Conservation (phyloP, 129 eudicot species). For the Flaveria bidentis region DNA sequence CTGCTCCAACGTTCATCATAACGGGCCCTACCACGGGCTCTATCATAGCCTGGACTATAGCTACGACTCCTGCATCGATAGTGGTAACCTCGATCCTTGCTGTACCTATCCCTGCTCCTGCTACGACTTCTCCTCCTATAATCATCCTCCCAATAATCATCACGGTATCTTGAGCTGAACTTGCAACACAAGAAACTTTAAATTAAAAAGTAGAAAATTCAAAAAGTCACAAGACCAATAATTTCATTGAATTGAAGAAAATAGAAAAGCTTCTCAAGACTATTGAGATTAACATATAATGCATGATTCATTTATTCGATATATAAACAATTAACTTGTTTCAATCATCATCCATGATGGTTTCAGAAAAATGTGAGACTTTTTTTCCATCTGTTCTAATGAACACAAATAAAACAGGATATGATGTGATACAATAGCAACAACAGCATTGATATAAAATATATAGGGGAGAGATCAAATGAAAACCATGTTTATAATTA, state of each 20-base stretch:
- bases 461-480: too few species aligned
- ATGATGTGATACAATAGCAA: constrained; percentile 1
- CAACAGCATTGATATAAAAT: neutral
- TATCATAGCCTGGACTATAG: constrained; percentile 50
- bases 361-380: neutral
- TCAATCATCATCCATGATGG: constrained; percentile 3
- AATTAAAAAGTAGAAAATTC: neutral
- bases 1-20: constrained; percentile 54
- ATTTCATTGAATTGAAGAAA: neutral
- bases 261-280: neutral
- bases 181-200: constrained; percentile 14
- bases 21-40: constrained; percentile 49
- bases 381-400: neutral
- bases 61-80: constrained; percentile 69
- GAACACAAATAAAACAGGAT: neutral
- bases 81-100: constrained; percentile 46
- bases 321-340: neutral
- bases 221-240: neutral
- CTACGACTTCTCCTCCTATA: constrained; percentile 62
- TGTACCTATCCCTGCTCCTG: constrained; percentile 59
- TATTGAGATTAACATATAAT: neutral
- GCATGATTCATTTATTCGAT: neutral
- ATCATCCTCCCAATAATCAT: constrained; percentile 49
- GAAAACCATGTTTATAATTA: too few species aligned
- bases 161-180: constrained; percentile 43